Evolutionary conservation across 2,329 filamentous ascomycete genomes (phyloP), one percentile per base, ranked within the genome.

Genomic region (Diplodia mutila): DNA sequence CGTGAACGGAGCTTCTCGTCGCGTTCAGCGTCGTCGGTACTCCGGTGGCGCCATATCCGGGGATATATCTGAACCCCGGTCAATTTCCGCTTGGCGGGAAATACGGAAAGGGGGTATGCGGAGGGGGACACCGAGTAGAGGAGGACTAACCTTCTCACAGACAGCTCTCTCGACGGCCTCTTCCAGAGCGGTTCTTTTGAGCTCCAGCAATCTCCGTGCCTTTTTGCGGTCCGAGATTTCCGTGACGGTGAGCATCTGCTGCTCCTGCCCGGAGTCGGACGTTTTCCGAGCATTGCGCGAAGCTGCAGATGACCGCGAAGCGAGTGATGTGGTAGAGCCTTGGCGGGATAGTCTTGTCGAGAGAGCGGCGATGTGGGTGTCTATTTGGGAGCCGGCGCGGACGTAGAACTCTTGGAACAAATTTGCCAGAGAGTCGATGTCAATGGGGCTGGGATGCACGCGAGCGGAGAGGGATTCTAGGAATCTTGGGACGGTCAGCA

Each of bases 1-100:
- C 97, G 95, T 11, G 95, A 99, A 34, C 95, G 88, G 61, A 99
- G 84, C 76, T 97, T 97, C 74, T 97, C 94, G 76, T 99, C 95
- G 74, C 94, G 88, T 14, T 95, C 94, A 79, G 97, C 94, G 75
- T 99, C 95, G 74, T 98, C 90, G 0, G 94, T 97, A 76, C 86
- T 95, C 69, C 91, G 88, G 77, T 99, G 95, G 55, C 93, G 89
- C 86, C 94, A 99, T 76, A 99, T 92, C 71, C 91, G 90, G 68
- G 90, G 86, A 75, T 98, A 98, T 5, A 85, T 59, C 66, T 67
- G 37, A 21, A 48, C 53, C 29, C 29, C 52, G 12, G 37, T 66
- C 37, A 66, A 12, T 53, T 37, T 48, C 29, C 25, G 72, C 69
- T 75, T 77, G 70, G 79, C 78, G 79, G 23, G 78, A 75, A 6